phyloP scores from a whole-genome alignment of 1,284 basidiomycete species.

The Sanghuangporus weigelae region DNA sequence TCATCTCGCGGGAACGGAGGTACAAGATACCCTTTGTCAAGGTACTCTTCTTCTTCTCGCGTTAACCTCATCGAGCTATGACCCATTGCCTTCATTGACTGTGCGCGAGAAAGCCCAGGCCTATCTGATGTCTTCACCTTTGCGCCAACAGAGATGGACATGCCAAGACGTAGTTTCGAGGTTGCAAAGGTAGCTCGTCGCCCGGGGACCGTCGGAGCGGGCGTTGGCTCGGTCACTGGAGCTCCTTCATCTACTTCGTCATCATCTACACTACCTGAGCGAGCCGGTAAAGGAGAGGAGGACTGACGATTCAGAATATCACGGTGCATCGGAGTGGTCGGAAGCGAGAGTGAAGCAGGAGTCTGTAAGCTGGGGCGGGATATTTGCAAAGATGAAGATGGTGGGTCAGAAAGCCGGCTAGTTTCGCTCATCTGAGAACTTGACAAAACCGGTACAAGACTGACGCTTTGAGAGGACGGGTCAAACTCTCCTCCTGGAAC shows the following conservation, averaged over 20 bases:
- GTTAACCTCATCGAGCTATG: constrained; percentile 36
- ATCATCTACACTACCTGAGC: constrained; percentile 2
- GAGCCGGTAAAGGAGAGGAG: constrained; percentile 48
- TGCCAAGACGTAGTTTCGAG: not conserved
- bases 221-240: not conserved
- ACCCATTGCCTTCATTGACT: constrained; percentile 15
- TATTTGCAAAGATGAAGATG: constrained; percentile 21
- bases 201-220: not conserved
- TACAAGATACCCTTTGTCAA: constrained; percentile 64
- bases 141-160: not conserved
- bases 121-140: not conserved
- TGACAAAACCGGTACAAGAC: not conserved
- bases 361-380: constrained; percentile 26
- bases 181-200: not conserved
- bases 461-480: constrained; percentile 1
- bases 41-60: constrained; percentile 59
- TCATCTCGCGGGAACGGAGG: constrained; percentile 83
- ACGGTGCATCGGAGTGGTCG: constrained; percentile 39
- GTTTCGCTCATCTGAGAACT: not conserved
- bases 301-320: constrained; percentile 54
- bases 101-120: constrained; percentile 11
- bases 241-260: not conserved
- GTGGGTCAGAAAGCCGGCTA: not conserved
- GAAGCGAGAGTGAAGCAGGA: constrained; percentile 31
- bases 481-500: not conserved